A percentile compares a stretch with the other conserved stretches of the same genome.
phyloP scores from a whole-genome alignment of 2,329 filamentous ascomycete species.

The Sarocladium brachiariae region DNA sequence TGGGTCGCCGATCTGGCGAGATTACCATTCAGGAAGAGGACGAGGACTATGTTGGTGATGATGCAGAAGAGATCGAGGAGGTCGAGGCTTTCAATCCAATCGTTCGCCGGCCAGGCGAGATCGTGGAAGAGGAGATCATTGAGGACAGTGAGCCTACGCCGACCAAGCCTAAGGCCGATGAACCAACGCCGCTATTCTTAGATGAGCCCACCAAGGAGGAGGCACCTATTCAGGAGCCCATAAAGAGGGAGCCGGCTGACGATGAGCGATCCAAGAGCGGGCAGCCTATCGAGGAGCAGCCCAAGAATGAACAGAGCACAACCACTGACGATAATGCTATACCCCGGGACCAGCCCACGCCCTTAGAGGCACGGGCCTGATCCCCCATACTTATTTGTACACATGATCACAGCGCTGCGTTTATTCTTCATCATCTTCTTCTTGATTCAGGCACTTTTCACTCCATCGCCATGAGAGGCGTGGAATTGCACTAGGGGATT shows the following conservation, averaged over 20 bases:
- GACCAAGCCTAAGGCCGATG: neutral
- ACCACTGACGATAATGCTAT: neutral
- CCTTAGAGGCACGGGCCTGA: neutral
- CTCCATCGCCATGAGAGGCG: neutral
- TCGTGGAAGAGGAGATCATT: constrained; percentile 39
- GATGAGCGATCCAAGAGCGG: neutral
- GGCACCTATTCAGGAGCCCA: neutral
- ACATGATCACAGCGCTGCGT: neutral
- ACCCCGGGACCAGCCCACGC: neutral
- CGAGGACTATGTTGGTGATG: constrained; percentile 39
- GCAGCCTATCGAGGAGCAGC: neutral
- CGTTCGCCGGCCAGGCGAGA: constrained; percentile 35
- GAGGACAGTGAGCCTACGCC: constrained; percentile 30
- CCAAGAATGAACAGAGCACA: neutral
- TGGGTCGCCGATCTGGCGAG: constrained; percentile 65
- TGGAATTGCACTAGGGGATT: neutral
- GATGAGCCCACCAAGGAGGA: too few species aligned
- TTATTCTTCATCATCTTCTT: neutral
- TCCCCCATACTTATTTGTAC: too few species aligned
- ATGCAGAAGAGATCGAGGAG: constrained; percentile 46
- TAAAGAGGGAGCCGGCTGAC: neutral
- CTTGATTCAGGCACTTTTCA: neutral
- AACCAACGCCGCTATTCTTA: neutral
- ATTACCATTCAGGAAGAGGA: constrained; percentile 65
- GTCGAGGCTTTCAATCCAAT: constrained; percentile 53